Percentiles rank a stretch among this genome's conserved stretches.
Evolutionary conservation across 2,329 filamentous ascomycete species (phyloP).

Genomic region (Fonsecaea nubica): DNA sequence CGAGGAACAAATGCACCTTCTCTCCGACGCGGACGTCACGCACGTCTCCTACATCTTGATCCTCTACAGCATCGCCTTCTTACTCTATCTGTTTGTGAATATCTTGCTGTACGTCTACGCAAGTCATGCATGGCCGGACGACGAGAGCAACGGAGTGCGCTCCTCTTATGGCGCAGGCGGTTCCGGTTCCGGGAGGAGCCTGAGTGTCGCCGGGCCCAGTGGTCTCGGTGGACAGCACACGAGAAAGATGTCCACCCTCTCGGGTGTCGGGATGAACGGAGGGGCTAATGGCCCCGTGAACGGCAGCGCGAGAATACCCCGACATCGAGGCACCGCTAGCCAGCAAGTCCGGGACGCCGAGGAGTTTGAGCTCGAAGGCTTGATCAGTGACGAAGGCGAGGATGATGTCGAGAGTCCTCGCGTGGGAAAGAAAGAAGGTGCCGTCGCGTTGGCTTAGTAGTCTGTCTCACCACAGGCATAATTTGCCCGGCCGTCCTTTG

Average conservation of each 20-base stretch:
- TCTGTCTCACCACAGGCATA: background rate
- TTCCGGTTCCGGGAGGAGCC: conserved; percentile 5
- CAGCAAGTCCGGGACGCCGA: conserved; percentile 77
- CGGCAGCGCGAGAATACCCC: conserved; percentile 30
- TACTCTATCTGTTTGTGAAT: conserved; percentile 89
- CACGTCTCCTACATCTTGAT: conserved; percentile 93
- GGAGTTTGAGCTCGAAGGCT: conserved; percentile 89
- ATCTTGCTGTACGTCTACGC: conserved; percentile 87
- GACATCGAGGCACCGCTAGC: conserved; percentile 38
- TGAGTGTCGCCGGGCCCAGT: conserved; percentile 29
- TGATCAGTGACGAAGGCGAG: conserved; percentile 74
- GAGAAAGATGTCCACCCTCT: conserved; percentile 23
- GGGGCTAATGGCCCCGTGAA: conserved; percentile 31
- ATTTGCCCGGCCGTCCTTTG: background rate
- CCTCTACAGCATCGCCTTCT: conserved; percentile 85
- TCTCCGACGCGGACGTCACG: conserved; percentile 76
- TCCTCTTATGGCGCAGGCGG: background rate
- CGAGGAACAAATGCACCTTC: conserved; percentile 88
- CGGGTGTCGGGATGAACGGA: conserved; percentile 27
- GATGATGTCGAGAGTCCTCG: conserved; percentile 25
- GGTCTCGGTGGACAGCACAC: conserved; percentile 10
- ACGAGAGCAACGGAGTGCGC: conserved; percentile 38
- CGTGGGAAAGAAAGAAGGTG: conserved; percentile 26
- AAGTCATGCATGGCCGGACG: conserved; percentile 60
- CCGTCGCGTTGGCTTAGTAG: conserved; percentile 17